A percentile compares a stretch with the other conserved stretches of the same genome.
These are phyloP conservation scores for Nakaseomyces nivariensis DNA, from an alignment of 1,139 yeast genomes.

Conservation along the genomic window DNA sequence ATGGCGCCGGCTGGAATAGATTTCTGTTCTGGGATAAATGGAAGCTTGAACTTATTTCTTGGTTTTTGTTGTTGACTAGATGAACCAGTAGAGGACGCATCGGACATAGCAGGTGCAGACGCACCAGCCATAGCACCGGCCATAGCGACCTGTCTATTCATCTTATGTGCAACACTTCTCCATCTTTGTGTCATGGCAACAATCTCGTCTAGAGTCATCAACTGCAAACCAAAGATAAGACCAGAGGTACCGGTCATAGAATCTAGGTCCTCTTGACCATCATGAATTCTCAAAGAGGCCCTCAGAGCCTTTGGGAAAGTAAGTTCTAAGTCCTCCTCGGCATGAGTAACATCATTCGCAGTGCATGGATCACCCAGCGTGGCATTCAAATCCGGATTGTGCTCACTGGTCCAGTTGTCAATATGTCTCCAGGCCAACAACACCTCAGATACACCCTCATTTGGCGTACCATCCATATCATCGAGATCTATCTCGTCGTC, in stretches of 20 bases:
- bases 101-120: slow-evolving; percentile 4
- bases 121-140: slow-evolving; percentile 3
- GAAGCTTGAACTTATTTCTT: slow-evolving; percentile 27
- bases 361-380: slow-evolving; percentile 59
- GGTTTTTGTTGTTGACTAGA: slow-evolving; percentile 6
- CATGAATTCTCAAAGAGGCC: slow-evolving; percentile 53
- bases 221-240: slow-evolving; percentile 49
- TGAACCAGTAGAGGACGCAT: slow-evolving; percentile 3
- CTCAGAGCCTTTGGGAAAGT: slow-evolving; percentile 50
- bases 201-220: slow-evolving; percentile 57
- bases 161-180: slow-evolving; percentile 50
- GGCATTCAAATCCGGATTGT: slow-evolving; percentile 47
- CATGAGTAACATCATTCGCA: slow-evolving; percentile 47
- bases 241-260: slow-evolving; percentile 48
- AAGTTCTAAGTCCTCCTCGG: slow-evolving; percentile 53
- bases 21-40: slow-evolving; percentile 47
- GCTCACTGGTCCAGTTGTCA: slow-evolving; percentile 47
- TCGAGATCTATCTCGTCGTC: slow-evolving; percentile 9
- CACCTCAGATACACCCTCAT: slow-evolving; percentile 54
- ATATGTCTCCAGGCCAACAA: slow-evolving; percentile 64
- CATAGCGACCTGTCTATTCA: slow-evolving; percentile 27
- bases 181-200: slow-evolving; percentile 56
- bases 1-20: slow-evolving; percentile 68
- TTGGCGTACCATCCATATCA: slow-evolving; percentile 14
- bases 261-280: slow-evolving; percentile 53